Percentiles rank a stretch among this genome's conserved stretches.
These are phyloP conservation scores for Hypocreales sp. DNA, from an alignment of 2,329 filamentous ascomycete species.

Conservation along the genomic window DNA sequence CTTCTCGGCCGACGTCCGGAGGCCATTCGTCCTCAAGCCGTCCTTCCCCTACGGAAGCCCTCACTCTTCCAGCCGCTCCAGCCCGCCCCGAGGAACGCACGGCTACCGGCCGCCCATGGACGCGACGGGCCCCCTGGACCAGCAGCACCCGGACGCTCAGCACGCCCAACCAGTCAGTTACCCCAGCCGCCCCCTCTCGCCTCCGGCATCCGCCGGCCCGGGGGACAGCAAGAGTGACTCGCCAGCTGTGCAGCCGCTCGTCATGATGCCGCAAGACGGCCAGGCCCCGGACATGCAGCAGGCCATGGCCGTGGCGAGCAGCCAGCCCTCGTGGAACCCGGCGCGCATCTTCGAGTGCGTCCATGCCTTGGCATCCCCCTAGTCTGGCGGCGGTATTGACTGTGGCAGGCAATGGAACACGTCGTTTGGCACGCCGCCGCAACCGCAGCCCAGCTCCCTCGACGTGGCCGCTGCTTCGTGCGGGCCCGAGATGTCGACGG, in stretches of 20 bases:
- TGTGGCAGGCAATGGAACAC: constrained; percentile 73
- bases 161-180: constrained; percentile 50
- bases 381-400: neutral
- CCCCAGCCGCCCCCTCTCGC: constrained; percentile 57
- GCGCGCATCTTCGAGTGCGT: constrained; percentile 81
- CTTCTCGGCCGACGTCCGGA: constrained; percentile 73
- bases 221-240: constrained; percentile 66
- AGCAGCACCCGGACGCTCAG: constrained; percentile 37
- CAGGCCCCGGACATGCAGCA: constrained; percentile 35
- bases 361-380: neutral
- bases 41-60: constrained; percentile 81
- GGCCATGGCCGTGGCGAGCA: constrained; percentile 46
- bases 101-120: constrained; percentile 31
- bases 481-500: constrained; percentile 35
- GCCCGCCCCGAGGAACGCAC: constrained; percentile 38
- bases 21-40: constrained; percentile 78
- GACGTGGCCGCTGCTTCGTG: constrained; percentile 33
- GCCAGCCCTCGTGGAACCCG: constrained; percentile 65
- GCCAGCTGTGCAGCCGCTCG: constrained; percentile 54
- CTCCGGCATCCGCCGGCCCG: constrained; percentile 60
- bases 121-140: constrained; percentile 34
- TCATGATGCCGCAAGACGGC: constrained; percentile 50
- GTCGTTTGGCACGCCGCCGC: constrained; percentile 63
- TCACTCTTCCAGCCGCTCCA: constrained; percentile 44
- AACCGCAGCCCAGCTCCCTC: constrained; percentile 26